A percentile compares a stretch with the other conserved stretches of the same genome.
phyloP scores from a whole-genome alignment of 2,329 filamentous ascomycete species.

The Penicillium hordei region DNA sequence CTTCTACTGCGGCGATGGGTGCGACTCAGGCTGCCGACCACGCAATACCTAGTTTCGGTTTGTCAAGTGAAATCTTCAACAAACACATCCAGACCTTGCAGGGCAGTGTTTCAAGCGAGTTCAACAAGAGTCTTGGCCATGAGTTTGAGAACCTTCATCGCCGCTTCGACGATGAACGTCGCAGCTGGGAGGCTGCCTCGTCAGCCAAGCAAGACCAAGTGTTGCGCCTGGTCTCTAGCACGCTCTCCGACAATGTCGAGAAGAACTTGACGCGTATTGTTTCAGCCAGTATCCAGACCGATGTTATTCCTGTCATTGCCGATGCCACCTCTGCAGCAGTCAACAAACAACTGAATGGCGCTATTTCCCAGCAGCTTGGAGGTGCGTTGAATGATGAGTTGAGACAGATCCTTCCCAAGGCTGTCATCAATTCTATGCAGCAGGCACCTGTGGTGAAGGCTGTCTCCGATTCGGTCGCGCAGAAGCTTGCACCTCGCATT shows the following conservation, averaged over 20 bases:
- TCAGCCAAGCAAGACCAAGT: slow-evolving; percentile 68
- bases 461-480: slow-evolving; percentile 70
- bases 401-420: slow-evolving; percentile 65
- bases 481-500: slow-evolving; percentile 65
- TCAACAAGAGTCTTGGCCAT: slow-evolving; percentile 48
- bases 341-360: slow-evolving; percentile 68
- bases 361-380: slow-evolving; percentile 66
- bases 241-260: slow-evolving; percentile 69
- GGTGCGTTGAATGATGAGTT: slow-evolving; percentile 70
- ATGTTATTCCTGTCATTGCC: slow-evolving; percentile 73
- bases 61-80: slow-evolving; percentile 59
- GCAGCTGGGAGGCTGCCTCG: slow-evolving; percentile 61
- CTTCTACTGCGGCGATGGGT: slow-evolving; percentile 17
- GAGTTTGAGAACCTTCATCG: slow-evolving; percentile 59
- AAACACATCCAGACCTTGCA: slow-evolving; percentile 61
- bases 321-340: slow-evolving; percentile 67
- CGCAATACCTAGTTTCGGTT: slow-evolving; percentile 24
- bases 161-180: slow-evolving; percentile 68
- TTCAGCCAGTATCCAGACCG: slow-evolving; percentile 69
- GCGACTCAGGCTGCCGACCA: slow-evolving; percentile 15
- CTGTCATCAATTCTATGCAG: slow-evolving; percentile 67
- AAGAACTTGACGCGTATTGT: slow-evolving; percentile 76
- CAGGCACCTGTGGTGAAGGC: slow-evolving; percentile 70
- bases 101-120: slow-evolving; percentile 48
- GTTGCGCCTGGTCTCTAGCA: slow-evolving; percentile 66